Conservation (phyloP, 495 filamentous ascomycete genomes). For the Usnea hakonensis region DNA sequence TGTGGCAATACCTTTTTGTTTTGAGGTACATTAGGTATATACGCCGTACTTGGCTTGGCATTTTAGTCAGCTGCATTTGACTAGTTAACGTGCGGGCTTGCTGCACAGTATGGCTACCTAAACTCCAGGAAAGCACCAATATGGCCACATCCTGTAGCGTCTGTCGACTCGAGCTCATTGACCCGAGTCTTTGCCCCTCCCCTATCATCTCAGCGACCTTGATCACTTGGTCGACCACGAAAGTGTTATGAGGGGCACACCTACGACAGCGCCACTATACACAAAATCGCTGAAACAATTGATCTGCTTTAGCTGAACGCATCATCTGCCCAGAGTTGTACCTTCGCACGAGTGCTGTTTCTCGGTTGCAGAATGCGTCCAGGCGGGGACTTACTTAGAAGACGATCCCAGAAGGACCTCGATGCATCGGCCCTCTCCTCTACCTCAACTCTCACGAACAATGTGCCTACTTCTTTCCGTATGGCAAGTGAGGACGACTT, state of each 20-base stretch:
- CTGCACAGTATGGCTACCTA: too few relatives aligned
- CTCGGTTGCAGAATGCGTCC: conserved; percentile 22
- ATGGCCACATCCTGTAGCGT: too few relatives aligned
- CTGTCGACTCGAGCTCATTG: background rate
- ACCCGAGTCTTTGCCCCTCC: background rate
- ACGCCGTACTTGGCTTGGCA: too few relatives aligned
- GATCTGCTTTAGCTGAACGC: background rate
- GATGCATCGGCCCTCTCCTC: conserved; percentile 10
- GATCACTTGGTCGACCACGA: background rate
- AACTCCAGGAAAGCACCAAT: too few relatives aligned
- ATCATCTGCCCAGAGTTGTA: background rate
- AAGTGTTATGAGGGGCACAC: background rate
- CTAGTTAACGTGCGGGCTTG: too few relatives aligned
- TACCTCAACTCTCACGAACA: conserved; percentile 6
- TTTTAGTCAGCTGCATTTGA: too few relatives aligned
- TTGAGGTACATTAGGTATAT: too few relatives aligned
- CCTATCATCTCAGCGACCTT: background rate
- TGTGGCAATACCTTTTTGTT: too few relatives aligned
- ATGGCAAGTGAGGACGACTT: conserved; percentile 26
- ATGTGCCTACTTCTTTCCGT: conserved; percentile 42
- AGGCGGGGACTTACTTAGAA: conserved; percentile 12
- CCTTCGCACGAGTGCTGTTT: background rate
- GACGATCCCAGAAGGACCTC: conserved; percentile 20
- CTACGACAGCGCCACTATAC: background rate
- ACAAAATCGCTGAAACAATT: background rate